These are phyloP conservation scores for Hibiscus syriacus DNA, from an alignment of 345 rosid genomes.

Conservation along the genomic window DNA sequence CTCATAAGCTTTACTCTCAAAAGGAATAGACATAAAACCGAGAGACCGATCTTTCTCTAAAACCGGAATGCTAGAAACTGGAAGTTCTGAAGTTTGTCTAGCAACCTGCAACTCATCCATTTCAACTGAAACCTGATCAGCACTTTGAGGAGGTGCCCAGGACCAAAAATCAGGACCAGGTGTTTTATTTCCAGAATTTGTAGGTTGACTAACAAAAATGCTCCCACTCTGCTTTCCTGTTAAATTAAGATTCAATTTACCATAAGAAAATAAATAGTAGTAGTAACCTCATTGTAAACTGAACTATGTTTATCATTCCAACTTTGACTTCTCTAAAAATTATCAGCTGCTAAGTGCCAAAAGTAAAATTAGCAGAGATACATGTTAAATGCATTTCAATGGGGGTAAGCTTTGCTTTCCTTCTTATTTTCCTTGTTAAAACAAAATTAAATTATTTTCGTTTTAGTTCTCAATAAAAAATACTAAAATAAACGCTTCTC, in stretches of 20 bases:
- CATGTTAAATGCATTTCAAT: neutral
- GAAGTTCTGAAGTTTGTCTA: conserved; percentile 23
- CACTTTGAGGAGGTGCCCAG: conserved; percentile 62
- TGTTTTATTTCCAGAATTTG: conserved; percentile 37
- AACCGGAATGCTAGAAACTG: conserved; percentile 32
- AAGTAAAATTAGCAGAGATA: neutral
- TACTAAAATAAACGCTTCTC: neutral
- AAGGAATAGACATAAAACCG: conserved; percentile 59
- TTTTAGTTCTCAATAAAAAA: neutral
- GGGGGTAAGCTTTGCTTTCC: neutral
- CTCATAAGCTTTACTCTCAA: conserved; percentile 51
- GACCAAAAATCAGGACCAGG: conserved; percentile 99
- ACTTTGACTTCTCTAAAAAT: neutral
- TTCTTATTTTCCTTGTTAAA: neutral
- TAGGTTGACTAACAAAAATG: conserved; percentile 33
- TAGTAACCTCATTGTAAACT: neutral
- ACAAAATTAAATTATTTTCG: neutral
- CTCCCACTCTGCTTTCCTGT: conserved; percentile 34
- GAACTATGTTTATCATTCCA: neutral
- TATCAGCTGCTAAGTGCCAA: neutral
- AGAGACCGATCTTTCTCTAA: conserved; percentile 46
- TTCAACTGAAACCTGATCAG: conserved; percentile 17
- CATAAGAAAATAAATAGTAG: neutral
- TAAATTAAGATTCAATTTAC: conserved; percentile 1
- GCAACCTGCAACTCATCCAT: conserved; percentile 18